These are phyloP conservation scores for Blastobotrys americana DNA, from an alignment of 805 yeast genomes.

Conservation along the genomic window DNA sequence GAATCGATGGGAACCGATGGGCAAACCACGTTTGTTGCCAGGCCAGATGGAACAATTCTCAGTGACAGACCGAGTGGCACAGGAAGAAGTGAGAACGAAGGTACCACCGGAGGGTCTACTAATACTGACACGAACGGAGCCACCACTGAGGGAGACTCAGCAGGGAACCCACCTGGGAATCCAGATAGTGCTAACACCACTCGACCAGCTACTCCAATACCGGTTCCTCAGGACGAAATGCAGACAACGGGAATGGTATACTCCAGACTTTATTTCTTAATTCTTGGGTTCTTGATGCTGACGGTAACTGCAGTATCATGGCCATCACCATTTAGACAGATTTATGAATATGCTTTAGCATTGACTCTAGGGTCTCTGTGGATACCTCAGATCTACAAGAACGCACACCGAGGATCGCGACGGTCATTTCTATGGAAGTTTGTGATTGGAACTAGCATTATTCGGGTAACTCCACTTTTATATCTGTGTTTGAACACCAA, in stretches of 20 bases:
- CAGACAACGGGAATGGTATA: slow-evolving; percentile 51
- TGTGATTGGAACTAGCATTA: slow-evolving; percentile 56
- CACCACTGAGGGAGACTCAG: not conserved
- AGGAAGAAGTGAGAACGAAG: slow-evolving; percentile 7
- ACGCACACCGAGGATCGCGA: slow-evolving; percentile 60
- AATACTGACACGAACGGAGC: slow-evolving; percentile 17
- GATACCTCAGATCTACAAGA: slow-evolving; percentile 83
- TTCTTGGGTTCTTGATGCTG: slow-evolving; percentile 50
- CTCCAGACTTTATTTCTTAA: slow-evolving; percentile 47
- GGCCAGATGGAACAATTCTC: slow-evolving; percentile 19
- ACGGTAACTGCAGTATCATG: slow-evolving; percentile 52
- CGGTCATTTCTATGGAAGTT: slow-evolving; percentile 68
- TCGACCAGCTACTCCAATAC: slow-evolving; percentile 21
- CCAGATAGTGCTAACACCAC: slow-evolving; percentile 6
- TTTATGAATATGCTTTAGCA: slow-evolving; percentile 51
- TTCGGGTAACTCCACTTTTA: slow-evolving; percentile 56
- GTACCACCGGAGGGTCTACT: slow-evolving; percentile 18
- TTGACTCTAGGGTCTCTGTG: slow-evolving; percentile 62
- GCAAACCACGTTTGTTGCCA: slow-evolving; percentile 20
- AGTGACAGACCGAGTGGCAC: slow-evolving; percentile 3
- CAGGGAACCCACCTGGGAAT: not conserved
- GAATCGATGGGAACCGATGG: slow-evolving; percentile 37
- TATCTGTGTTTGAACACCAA: slow-evolving; percentile 47
- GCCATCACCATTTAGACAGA: slow-evolving; percentile 49
- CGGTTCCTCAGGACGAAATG: slow-evolving; percentile 42